These are phyloP conservation scores for Phaeosphaeriaceae sp. DNA, from an alignment of 2,329 filamentous ascomycete species.

Conservation along the genomic window DNA sequence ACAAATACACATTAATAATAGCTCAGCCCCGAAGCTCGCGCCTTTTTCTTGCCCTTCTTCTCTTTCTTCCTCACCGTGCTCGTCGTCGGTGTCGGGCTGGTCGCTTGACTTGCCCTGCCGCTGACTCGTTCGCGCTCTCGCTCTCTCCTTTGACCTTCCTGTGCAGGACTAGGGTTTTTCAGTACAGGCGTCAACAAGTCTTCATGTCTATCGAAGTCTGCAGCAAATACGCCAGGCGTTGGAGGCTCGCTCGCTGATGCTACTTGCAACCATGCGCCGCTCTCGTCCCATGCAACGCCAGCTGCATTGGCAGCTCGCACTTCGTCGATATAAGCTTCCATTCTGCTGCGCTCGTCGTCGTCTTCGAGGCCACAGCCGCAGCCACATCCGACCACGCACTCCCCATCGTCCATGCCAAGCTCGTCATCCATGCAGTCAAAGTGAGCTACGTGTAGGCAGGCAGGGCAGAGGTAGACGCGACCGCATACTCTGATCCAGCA, in stretches of 20 bases:
- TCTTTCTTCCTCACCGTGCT: conserved; percentile 25
- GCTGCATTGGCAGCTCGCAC: conserved; percentile 34
- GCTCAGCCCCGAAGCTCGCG: conserved; percentile 33
- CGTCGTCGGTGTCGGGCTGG: conserved; percentile 23
- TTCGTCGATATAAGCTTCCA: conserved; percentile 39
- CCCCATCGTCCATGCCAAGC: conserved; percentile 30
- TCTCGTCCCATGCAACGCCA: conserved; percentile 36
- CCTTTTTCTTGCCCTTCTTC: conserved; percentile 34
- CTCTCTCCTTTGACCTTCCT: conserved; percentile 19
- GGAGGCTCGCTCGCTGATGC: conserved; percentile 11
- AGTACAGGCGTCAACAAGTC: neutral
- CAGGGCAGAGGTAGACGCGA: conserved; percentile 44
- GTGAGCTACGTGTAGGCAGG: conserved; percentile 47
- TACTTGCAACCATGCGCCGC: conserved; percentile 28
- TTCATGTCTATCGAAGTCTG: neutral
- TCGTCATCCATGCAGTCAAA: conserved; percentile 44
- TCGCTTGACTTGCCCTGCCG: conserved; percentile 17
- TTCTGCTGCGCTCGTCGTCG: conserved; percentile 29
- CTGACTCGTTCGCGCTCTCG: conserved; percentile 9
- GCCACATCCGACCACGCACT: conserved; percentile 40
- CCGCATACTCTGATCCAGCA: conserved; percentile 49
- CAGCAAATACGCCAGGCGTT: neutral
- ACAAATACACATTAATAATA: conserved; percentile 27
- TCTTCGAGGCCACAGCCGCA: conserved; percentile 40
- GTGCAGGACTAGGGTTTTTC: conserved; percentile 18